These are phyloP conservation scores for Platismatia glauca DNA, from an alignment of 495 filamentous ascomycete species.

Conservation along the genomic window DNA sequence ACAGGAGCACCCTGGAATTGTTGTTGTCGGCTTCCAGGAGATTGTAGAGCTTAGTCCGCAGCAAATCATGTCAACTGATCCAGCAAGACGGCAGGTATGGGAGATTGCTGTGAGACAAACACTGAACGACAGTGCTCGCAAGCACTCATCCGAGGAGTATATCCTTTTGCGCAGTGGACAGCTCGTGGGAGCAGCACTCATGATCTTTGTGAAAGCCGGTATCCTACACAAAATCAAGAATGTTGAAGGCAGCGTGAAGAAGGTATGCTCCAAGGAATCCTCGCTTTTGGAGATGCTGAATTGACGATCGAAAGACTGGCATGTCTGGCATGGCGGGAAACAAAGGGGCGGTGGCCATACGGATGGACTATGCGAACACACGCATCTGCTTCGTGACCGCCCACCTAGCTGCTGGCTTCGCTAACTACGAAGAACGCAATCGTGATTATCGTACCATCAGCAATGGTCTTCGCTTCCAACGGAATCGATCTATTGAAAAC, in stretches of 20 bases:
- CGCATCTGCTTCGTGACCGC: constrained; percentile 93
- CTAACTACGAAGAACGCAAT: constrained; percentile 94
- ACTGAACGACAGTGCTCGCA: constrained; percentile 59
- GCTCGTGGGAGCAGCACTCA: constrained; percentile 84
- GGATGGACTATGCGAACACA: constrained; percentile 90
- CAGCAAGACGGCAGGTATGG: constrained; percentile 74
- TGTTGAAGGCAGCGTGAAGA: constrained; percentile 91
- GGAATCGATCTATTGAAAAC: constrained; percentile 80
- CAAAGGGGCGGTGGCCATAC: constrained; percentile 94
- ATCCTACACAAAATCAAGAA: constrained; percentile 78
- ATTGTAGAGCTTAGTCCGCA: constrained; percentile 94
- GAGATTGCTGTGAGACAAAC: constrained; percentile 70
- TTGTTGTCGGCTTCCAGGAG: constrained; percentile 91
- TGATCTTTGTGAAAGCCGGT: constrained; percentile 78
- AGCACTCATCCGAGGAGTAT: constrained; percentile 62
- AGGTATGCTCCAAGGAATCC: constrained; percentile 37
- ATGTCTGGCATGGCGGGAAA: constrained; percentile 97
- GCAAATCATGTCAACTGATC: constrained; percentile 98
- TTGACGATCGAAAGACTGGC: constrained; percentile 52
- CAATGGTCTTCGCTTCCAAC: constrained; percentile 78
- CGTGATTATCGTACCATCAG: constrained; percentile 86
- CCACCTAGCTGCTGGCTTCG: constrained; percentile 91
- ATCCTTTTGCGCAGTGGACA: constrained; percentile 85
- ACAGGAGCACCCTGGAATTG: constrained; percentile 60
- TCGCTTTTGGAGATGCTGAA: not conserved